These are phyloP conservation scores for Grosmannia clavigera DNA, from an alignment of 2,329 filamentous ascomycete genomes.

Conservation along the genomic window DNA sequence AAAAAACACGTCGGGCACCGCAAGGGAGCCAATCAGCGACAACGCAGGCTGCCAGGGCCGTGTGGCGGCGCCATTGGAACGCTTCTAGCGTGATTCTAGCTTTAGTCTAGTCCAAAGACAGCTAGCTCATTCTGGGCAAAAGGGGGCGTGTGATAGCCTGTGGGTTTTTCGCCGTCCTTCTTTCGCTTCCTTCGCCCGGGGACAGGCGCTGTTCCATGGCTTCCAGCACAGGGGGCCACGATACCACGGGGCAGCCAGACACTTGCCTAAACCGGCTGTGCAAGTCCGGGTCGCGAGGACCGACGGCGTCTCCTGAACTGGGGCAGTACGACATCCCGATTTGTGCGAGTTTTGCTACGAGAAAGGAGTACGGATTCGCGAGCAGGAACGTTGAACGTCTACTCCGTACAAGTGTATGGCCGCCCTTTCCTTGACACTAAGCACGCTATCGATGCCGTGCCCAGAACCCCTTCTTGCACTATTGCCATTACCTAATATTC, in stretches of 20 bases:
- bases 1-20: neutral
- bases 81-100: conserved; percentile 28
- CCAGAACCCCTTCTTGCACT: neutral
- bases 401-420: neutral
- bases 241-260: neutral
- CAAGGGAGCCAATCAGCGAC: neutral
- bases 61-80: conserved; percentile 11
- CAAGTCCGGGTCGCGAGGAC: too few relatives aligned
- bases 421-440: neutral
- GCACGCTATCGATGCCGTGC: neutral
- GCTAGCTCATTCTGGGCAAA: neutral
- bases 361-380: too few relatives aligned
- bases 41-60: neutral
- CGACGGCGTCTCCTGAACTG: neutral
- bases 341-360: too few relatives aligned
- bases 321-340: neutral
- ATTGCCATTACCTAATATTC: neutral
- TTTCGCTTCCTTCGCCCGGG: neutral
- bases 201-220: neutral
- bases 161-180: neutral
- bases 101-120: conserved; percentile 7
- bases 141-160: conserved; percentile 1
- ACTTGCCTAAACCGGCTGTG: too few relatives aligned
- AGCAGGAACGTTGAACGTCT: too few relatives aligned
- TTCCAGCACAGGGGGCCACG: neutral